Base-by-base conservation (phyloP, 1,139 yeast species). In the Hyphopichia khmerensis region DNA sequence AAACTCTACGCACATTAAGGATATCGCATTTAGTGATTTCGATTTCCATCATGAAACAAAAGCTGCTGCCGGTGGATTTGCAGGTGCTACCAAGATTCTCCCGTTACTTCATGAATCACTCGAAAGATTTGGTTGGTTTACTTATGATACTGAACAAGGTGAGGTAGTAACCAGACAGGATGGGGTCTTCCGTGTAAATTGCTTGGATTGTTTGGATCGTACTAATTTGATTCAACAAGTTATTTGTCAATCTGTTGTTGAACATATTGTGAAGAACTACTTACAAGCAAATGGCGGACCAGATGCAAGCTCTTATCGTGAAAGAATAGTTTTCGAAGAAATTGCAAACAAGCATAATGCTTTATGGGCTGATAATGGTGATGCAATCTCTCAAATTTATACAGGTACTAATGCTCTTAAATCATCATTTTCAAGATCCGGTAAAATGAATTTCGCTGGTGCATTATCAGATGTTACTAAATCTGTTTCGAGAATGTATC, bases 321-420 rank as follows among this genome's bases (percentile, higher is more conserved):
- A 60, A 29, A 45, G 64, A 35, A 46, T 53, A 27, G 53, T 54
- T 9, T 43, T 53, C 9, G 70, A 62, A 9, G 93, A 82, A 17
- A 65, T 87, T 36, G 74, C 82, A 59, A 60, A 65, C 33, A 82
- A 78, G 46, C 97, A 91, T 57, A 87, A 90, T 53, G 72, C 84
- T 3, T 66, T 93, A 18, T 95, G 99, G 99, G 99, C 99, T 0
- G 97, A 95, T 62, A 91, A 93, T 61, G 99, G 99, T 38, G 99
- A 95, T 64, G 96, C 95, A 47, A 80, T 95, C 9, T 90, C 98
- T 1, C 97, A 90, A 60, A 93, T 93, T 24, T 95, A 95, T 60
- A 93, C 99, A 0, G 99, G 99, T 6, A 95, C 99, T 0, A 91
- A 93, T 59, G 99, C 99, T 0, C 71, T 95, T 40, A 95, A 95